Conservation (phyloP, 352 stramenopile species). For the Phytophthora megakarya region DNA sequence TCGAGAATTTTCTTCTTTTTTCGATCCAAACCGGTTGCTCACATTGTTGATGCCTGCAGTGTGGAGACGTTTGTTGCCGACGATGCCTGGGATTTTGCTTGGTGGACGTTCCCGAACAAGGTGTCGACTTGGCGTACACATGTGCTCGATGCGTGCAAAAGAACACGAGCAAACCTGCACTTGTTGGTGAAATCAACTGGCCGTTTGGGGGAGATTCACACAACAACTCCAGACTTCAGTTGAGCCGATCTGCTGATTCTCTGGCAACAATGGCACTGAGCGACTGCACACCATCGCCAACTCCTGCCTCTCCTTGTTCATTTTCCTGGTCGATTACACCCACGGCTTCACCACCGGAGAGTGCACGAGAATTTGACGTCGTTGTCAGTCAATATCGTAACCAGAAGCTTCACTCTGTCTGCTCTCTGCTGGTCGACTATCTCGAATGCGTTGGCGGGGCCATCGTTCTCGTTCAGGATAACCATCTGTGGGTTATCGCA, state of each 20-base stretch:
- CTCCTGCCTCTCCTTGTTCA: slow-evolving; percentile 33
- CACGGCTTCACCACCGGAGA: slow-evolving; percentile 31
- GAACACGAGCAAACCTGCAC: slow-evolving; percentile 48
- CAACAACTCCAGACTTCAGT: slow-evolving; percentile 22
- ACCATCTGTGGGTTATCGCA: slow-evolving; percentile 70
- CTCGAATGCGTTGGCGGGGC: slow-evolving; percentile 71
- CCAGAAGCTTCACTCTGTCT: slow-evolving; percentile 74
- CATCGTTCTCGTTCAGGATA: slow-evolving; percentile 64
- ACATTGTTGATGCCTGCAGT: slow-evolving; percentile 44
- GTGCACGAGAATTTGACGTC: slow-evolving; percentile 51
- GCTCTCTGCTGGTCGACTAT: slow-evolving; percentile 68
- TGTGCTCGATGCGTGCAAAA: slow-evolving; percentile 66
- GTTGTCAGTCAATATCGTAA: slow-evolving; percentile 77
- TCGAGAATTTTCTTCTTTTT: background rate
- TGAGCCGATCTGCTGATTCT: slow-evolving; percentile 31
- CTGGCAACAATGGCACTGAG: slow-evolving; percentile 30
- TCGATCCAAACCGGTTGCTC: slow-evolving; percentile 14
- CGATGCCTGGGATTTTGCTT: slow-evolving; percentile 72
- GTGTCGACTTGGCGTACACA: slow-evolving; percentile 70
- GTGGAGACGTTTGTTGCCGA: slow-evolving; percentile 72
- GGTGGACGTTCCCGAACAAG: slow-evolving; percentile 64
- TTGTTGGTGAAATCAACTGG: slow-evolving; percentile 56
- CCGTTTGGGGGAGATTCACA: slow-evolving; percentile 44
- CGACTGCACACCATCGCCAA: slow-evolving; percentile 26
- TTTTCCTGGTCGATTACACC: slow-evolving; percentile 49